Evolutionary conservation across 352 stramenopile genomes (phyloP).

Genomic region (Aphanomyces stellatus): DNA sequence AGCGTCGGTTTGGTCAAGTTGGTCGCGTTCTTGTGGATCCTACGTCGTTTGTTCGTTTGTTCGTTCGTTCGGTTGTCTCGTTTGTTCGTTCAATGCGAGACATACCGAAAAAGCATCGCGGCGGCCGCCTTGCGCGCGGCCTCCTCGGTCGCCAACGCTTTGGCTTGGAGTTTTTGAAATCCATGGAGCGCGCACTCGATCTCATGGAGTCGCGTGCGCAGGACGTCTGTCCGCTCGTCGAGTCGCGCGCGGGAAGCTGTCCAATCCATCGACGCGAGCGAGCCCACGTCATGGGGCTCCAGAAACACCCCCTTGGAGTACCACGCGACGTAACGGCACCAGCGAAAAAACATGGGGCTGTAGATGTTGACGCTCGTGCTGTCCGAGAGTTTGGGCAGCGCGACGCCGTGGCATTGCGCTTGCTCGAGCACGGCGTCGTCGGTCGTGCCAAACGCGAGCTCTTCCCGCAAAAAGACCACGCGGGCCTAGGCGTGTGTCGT

Average conservation of each 20-base stretch:
- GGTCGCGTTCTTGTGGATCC: neutral
- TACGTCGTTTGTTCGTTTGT: no score
- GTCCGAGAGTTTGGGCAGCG: neutral
- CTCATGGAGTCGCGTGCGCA: neutral
- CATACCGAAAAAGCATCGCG: neutral
- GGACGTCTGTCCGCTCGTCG: neutral
- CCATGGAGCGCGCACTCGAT: neutral
- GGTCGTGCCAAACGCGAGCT: neutral
- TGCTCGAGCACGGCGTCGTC: neutral
- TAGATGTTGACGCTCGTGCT: neutral
- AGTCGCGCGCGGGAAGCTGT: neutral
- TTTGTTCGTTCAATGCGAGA: neutral
- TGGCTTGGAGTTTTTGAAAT: neutral
- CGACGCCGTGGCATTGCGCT: neutral
- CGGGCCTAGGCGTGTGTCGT: neutral
- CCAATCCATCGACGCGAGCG: neutral
- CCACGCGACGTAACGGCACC: constrained; percentile 4
- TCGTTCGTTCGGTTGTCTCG: no score
- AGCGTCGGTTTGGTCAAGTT: neutral
- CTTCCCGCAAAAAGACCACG: constrained; percentile 1
- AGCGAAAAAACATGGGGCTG: constrained; percentile 5
- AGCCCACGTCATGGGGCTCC: neutral
- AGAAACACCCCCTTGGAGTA: neutral
- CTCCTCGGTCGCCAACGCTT: neutral
- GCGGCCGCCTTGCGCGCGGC: neutral